phyloP scores from a whole-genome alignment of 23 red algal genomes.

The Agarophyton chilense region DNA sequence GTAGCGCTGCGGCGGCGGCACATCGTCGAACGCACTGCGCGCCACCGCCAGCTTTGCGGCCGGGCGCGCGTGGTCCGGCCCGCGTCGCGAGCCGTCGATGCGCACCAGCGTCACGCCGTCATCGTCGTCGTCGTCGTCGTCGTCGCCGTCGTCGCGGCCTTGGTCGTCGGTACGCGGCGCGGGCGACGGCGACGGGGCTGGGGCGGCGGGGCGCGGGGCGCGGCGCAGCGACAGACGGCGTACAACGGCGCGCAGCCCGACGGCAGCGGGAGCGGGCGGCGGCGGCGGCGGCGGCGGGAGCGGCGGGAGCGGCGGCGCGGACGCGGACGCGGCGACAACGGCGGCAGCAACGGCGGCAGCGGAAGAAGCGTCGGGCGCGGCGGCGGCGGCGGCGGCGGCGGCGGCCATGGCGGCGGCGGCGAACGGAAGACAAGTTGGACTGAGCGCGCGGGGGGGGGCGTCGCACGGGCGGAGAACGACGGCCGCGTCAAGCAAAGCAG shows the following conservation, averaged over 20 bases:
- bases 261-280: background rate
- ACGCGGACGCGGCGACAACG: background rate
- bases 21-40: slow-evolving; percentile 26
- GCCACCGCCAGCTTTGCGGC: background rate
- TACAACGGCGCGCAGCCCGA: slow-evolving; percentile 13
- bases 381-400: background rate
- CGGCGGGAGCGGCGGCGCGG: background rate
- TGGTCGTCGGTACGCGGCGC: background rate
- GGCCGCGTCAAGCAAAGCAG: no score
- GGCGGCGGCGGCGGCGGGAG: background rate
- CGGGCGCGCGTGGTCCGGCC: slow-evolving; percentile 1
- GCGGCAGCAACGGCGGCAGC: background rate
- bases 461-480: no score
- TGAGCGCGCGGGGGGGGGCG: no score
- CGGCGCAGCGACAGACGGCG: background rate
- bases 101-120: background rate
- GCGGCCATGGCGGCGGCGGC: background rate
- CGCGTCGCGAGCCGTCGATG: background rate
- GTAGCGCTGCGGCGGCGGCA: slow-evolving; percentile 30
- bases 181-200: background rate
- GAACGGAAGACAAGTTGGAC: no score
- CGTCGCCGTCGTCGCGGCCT: background rate
- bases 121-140: no score
- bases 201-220: background rate
- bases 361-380: background rate